Evolutionary conservation across 1,284 basidiomycete genomes (phyloP).

Genomic region (Malassezia japonica): DNA sequence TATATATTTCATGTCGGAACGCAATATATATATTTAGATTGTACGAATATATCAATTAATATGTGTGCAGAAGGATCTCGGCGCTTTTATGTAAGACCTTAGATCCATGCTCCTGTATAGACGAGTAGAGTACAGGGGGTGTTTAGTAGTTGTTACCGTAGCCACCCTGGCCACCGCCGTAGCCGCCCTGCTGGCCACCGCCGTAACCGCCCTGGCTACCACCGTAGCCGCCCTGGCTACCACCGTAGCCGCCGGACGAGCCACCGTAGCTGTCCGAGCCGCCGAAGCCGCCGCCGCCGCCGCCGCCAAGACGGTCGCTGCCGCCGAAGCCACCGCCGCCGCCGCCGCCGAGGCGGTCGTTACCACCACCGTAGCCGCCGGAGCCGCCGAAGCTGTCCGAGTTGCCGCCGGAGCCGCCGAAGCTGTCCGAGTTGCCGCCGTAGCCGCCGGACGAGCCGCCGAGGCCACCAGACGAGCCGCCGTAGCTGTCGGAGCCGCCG

Average conservation of each 20-base stretch:
- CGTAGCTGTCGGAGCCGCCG: conserved; percentile 10
- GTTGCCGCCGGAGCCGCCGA: background rate
- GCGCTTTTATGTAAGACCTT: too few species aligned
- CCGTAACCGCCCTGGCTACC: background rate
- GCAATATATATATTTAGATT: too few species aligned
- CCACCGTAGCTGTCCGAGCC: conserved; percentile 10
- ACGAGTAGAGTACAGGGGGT: background rate
- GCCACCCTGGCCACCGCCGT: background rate
- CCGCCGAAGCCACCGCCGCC: conserved; percentile 12
- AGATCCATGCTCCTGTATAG: too few species aligned
- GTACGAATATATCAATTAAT: too few species aligned
- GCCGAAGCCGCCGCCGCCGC: conserved; percentile 18
- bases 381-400: conserved; percentile 7
- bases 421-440: background rate
- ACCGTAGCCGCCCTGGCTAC: conserved; percentile 2
- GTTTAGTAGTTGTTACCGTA: conserved; percentile 6
- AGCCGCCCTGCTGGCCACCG: background rate
- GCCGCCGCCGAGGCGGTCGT: conserved; percentile 3
- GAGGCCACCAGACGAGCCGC: conserved; percentile 6
- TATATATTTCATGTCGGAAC: too few species aligned
- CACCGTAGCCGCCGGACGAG: background rate
- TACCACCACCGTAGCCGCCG: conserved; percentile 15
- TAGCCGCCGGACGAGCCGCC: background rate
- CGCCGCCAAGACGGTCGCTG: background rate
- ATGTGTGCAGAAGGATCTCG: too few species aligned